Evolutionary conservation across 345 rosid species (phyloP).

Genomic region (Microthlaspi erraticum): DNA sequence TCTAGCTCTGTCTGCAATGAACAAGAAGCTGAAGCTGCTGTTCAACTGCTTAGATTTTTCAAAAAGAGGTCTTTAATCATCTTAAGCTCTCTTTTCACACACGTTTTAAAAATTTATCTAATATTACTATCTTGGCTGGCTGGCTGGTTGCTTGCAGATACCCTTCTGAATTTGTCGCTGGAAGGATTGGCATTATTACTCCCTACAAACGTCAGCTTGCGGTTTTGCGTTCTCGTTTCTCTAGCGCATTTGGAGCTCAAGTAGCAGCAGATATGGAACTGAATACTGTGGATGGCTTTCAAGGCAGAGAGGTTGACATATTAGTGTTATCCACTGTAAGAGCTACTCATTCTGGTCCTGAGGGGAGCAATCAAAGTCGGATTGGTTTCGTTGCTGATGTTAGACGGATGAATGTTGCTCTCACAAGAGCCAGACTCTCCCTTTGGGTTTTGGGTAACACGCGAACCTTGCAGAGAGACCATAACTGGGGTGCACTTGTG

Average conservation of each 20-base stretch:
- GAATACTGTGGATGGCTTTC: slow-evolving; percentile 97
- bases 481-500: slow-evolving; percentile 86
- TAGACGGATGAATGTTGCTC: slow-evolving; percentile 94
- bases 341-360: slow-evolving; percentile 57
- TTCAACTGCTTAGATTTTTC: slow-evolving; percentile 73
- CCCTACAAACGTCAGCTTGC: slow-evolving; percentile 90
- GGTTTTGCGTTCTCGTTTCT: slow-evolving; percentile 75
- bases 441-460: slow-evolving; percentile 96
- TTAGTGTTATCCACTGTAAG: slow-evolving; percentile 91
- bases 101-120: neutral
- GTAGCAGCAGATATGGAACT: slow-evolving; percentile 79
- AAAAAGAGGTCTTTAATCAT: slow-evolving; percentile 58
- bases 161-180: slow-evolving; percentile 76
- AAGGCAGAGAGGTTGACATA: slow-evolving; percentile 93
- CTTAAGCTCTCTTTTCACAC: slow-evolving; percentile 15
- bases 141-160: slow-evolving; percentile 51
- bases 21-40: slow-evolving; percentile 88
- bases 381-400: slow-evolving; percentile 96
- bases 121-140: slow-evolving; percentile 23
- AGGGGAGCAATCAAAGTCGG: slow-evolving; percentile 56
- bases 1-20: slow-evolving; percentile 82
- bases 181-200: slow-evolving; percentile 87
- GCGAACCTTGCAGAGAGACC: slow-evolving; percentile 70
- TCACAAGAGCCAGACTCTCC: slow-evolving; percentile 90
- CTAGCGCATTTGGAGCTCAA: slow-evolving; percentile 76